Conservation (phyloP, 2,329 filamentous ascomycete genomes). For the Hypoxylon sp. region DNA sequence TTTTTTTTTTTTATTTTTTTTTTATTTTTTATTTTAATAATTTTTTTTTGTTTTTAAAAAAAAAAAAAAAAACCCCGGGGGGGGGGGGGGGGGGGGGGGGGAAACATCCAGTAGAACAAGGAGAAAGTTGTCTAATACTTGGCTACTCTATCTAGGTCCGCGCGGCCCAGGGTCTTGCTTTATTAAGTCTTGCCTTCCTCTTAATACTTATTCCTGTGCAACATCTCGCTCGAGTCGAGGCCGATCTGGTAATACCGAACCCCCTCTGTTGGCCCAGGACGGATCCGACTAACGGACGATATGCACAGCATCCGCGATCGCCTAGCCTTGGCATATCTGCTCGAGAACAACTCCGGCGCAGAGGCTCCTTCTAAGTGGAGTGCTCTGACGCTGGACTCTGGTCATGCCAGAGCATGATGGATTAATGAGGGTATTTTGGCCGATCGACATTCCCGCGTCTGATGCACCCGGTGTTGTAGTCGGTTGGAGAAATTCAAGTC, state of each 20-base stretch:
- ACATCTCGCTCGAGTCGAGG: constrained; percentile 84
- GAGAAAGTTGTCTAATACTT: constrained; percentile 32
- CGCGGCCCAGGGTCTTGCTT: constrained; percentile 85
- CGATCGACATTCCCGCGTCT: constrained; percentile 82
- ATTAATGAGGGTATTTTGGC: constrained; percentile 99
- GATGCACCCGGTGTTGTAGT: constrained; percentile 87
- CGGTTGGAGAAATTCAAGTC: constrained; percentile 93
- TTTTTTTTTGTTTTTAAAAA: no score
- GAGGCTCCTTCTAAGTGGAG: constrained; percentile 86
- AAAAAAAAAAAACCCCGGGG: no score
- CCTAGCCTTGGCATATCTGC: constrained; percentile 88
- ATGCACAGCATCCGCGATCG: constrained; percentile 82
- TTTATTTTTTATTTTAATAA: no score
- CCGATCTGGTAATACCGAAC: constrained; percentile 76
- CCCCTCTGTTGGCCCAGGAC: constrained; percentile 15
- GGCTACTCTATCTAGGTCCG: constrained; percentile 72
- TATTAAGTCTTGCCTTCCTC: constrained; percentile 88
- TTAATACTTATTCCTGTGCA: constrained; percentile 87
- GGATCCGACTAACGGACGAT: constrained; percentile 49
- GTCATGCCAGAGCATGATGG: constrained; percentile 84
- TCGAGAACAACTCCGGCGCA: constrained; percentile 91
- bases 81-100: no score
- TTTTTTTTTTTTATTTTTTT: no score
- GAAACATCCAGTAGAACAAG: neutral
- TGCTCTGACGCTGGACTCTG: constrained; percentile 54